Evolutionary conservation across 2,329 filamentous ascomycete species (phyloP), one percentile per base, ranked within the genome.

Genomic region (Fusarium coicis): DNA sequence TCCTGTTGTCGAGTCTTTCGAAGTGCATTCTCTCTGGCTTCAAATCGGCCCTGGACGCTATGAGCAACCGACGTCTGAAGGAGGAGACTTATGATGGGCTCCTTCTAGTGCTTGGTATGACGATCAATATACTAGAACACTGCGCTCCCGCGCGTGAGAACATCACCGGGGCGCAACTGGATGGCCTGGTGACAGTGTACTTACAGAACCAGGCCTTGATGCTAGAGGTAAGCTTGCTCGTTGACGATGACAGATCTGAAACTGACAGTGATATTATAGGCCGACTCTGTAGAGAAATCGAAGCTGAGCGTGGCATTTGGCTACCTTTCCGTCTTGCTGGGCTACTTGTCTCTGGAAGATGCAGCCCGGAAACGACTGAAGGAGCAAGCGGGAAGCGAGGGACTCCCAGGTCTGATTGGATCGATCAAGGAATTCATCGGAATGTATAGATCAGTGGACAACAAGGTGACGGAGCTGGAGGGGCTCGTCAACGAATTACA

Each of bases 91-190:
- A 95, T 59, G 92, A 97, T 74, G 88, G 90, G 54, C 86, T 97
- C 19, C 89, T 97, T 54, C 86, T 98, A 46, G 88, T 93, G 58
- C 85, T 97, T 43, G 95, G 94, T 1, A 90, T 94, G 28, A 89
- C 96, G 82, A 97, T 97, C 81, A 98, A 98, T 77, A 88, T 98
- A 61, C 89, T 93, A 14, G 95, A 97, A 80, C 92, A 94, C 78
- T 94, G 91, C 77, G 85, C 90, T 21, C 80, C 85, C 28, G 91
- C 93, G 18, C 86, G 91, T 59, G 80, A 83, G 23, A 80, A 79
- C 10, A 67, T 83, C 7, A 75, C 76, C 2, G 73, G 70, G 15
- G 72, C 72, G 77, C 84, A 89, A 12, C 81, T 95, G 40, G 87
- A 90, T 54, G 82, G 82, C 55, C 85, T 97, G 40, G 85, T 93